Conservation (phyloP, 2,329 filamentous ascomycete species). For the Gyromitra esculenta region DNA sequence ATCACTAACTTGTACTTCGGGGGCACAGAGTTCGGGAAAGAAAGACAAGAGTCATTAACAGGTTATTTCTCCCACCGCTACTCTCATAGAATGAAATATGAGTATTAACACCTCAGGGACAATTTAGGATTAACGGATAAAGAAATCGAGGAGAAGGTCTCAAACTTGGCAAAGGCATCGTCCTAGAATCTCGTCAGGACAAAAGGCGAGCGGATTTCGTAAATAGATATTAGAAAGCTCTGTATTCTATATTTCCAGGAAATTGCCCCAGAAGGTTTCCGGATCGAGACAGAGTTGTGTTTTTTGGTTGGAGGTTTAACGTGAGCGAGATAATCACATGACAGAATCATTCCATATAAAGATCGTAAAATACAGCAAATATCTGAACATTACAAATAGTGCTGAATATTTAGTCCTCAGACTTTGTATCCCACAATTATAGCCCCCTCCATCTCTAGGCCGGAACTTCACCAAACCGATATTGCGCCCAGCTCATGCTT, state of each 20-base stretch:
- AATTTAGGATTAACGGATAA: constrained; percentile 72
- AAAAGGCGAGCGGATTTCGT: background rate
- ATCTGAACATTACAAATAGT: background rate
- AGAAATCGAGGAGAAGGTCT: constrained; percentile 75
- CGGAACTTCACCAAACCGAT: constrained; percentile 59
- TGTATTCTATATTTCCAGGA: constrained; percentile 11
- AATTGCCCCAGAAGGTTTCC: constrained; percentile 5
- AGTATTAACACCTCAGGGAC: constrained; percentile 40
- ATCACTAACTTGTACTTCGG: constrained; percentile 16
- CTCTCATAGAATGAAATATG: background rate
- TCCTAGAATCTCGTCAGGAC: constrained; percentile 22
- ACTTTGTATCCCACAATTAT: background rate
- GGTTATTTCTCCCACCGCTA: constrained; percentile 62
- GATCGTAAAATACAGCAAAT: constrained; percentile 2
- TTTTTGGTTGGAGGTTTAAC: background rate
- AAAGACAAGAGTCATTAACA: constrained; percentile 71
- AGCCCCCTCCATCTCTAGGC: constrained; percentile 4
- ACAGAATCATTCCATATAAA: background rate
- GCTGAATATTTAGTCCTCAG: background rate
- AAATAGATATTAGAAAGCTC: constrained; percentile 13
- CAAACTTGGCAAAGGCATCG: constrained; percentile 68
- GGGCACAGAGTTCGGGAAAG: constrained; percentile 71
- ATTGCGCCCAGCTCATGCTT: constrained; percentile 68
- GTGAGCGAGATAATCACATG: background rate
- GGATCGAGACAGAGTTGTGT: background rate